A percentile compares a stretch with the other conserved stretches of the same genome.
Evolutionary conservation across 139 green algal genomes (phyloP).

Genomic region (Pseudopediastrum boryanum): DNA sequence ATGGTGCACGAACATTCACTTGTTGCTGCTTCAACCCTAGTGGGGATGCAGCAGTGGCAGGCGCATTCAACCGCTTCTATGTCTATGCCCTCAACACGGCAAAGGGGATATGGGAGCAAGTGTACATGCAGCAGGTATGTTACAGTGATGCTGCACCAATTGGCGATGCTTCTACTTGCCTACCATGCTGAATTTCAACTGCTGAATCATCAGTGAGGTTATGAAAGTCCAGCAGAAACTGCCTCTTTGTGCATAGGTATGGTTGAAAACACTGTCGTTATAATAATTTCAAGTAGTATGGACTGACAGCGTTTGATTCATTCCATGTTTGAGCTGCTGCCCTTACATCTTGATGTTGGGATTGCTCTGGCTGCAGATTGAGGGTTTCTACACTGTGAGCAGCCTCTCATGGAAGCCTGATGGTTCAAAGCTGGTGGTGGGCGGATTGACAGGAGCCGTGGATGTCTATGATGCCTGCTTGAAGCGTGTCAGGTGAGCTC

Average conservation of each 20-base stretch:
- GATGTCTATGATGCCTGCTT: slow-evolving; percentile 84
- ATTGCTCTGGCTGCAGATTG: slow-evolving; percentile 47
- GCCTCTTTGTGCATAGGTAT: too few species aligned
- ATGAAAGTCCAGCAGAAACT: too few species aligned
- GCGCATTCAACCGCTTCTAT: slow-evolving; percentile 72
- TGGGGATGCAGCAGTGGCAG: slow-evolving; percentile 73
- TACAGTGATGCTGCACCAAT: too few species aligned
- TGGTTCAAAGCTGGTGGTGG: slow-evolving; percentile 70
- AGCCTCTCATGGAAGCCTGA: slow-evolving; percentile 76
- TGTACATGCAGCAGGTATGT: slow-evolving; percentile 50
- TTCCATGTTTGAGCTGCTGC: not conserved
- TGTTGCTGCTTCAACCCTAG: slow-evolving; percentile 66
- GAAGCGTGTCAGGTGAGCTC: slow-evolving; percentile 24
- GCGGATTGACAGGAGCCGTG: slow-evolving; percentile 68
- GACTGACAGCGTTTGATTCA: too few species aligned
- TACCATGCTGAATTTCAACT: too few species aligned
- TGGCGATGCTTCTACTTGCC: too few species aligned
- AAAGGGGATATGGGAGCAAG: slow-evolving; percentile 53
- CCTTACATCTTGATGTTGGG: too few species aligned
- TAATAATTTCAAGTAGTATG: too few species aligned
- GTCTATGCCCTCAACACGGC: slow-evolving; percentile 59
- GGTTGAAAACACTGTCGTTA: too few species aligned
- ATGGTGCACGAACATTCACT: slow-evolving; percentile 61
- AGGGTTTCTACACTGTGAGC: slow-evolving; percentile 74
- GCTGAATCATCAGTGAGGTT: too few species aligned